Evolutionary conservation across 257 asterid genomes (phyloP).

Genomic region (Knoxia roxburghii): DNA sequence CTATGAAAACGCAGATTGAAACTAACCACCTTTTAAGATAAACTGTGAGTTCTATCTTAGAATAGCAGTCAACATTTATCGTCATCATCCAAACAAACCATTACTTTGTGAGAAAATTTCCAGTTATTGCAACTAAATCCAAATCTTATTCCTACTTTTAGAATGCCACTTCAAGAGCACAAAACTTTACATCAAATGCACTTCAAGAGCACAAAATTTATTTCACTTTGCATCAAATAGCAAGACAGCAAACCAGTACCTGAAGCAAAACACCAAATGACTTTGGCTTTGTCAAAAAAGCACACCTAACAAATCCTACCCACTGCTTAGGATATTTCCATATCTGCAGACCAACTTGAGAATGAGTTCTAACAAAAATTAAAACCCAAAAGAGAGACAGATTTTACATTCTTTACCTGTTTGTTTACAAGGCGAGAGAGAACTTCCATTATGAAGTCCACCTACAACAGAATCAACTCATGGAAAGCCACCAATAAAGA

Average conservation of each 20-base stretch:
- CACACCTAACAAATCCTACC: conserved; percentile 98
- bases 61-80: not conserved
- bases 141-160: not conserved
- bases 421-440: conserved; percentile 94
- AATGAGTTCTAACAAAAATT: conserved; percentile 18
- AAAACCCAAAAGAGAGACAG: not conserved
- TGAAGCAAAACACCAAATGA: conserved; percentile 89
- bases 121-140: not conserved
- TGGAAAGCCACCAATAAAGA: not conserved
- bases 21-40: not conserved
- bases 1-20: not conserved
- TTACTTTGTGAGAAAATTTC: not conserved
- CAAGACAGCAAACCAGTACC: conserved; percentile 32
- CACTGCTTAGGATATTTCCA: conserved; percentile 98
- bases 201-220: not conserved
- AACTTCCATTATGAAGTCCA: conserved; percentile 90
- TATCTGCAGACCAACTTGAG: conserved; percentile 53
- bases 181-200: too few species aligned
- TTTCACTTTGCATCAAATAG: not conserved
- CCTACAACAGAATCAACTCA: conserved; percentile 41
- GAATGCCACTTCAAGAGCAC: too few species aligned
- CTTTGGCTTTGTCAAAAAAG: conserved; percentile 83
- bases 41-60: not conserved
- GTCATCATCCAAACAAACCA: not conserved
- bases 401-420: conserved; percentile 64